These are phyloP conservation scores for Oryza glaberrima DNA, from an alignment of 176 grass and related monocot species.

Conservation along the genomic window DNA sequence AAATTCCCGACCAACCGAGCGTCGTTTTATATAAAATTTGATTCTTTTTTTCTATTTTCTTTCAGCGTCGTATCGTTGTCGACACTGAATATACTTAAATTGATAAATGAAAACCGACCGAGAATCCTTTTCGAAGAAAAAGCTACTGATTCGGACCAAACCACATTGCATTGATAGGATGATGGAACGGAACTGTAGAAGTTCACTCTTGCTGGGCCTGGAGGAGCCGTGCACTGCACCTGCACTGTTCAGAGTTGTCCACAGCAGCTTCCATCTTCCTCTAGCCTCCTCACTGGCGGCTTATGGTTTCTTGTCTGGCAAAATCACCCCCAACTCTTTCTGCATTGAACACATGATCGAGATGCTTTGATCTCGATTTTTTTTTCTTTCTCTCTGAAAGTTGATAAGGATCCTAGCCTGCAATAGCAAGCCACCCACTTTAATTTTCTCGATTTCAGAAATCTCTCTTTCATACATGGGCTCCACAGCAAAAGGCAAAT, in stretches of 20 bases:
- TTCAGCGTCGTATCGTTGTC: no score
- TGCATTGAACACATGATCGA: conserved; percentile 45
- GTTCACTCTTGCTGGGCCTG: background rate
- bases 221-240: background rate
- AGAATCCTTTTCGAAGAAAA: no score
- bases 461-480: conserved; percentile 2
- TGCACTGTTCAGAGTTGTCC: background rate
- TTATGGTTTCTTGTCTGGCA: background rate
- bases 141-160: no score
- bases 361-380: conserved; percentile 11
- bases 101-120: no score
- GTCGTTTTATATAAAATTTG: no score
- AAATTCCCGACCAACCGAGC: no score
- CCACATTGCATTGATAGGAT: background rate
- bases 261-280: background rate
- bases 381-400: background rate
- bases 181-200: background rate
- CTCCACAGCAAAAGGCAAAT: background rate
- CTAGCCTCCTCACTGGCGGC: background rate
- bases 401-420: background rate
- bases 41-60: no score
- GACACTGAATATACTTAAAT: no score
- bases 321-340: background rate
- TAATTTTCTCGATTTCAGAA: background rate
- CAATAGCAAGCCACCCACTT: background rate